These are phyloP conservation scores for Ogataea parapolymorpha DNA, from an alignment of 805 yeast genomes.

Conservation along the genomic window DNA sequence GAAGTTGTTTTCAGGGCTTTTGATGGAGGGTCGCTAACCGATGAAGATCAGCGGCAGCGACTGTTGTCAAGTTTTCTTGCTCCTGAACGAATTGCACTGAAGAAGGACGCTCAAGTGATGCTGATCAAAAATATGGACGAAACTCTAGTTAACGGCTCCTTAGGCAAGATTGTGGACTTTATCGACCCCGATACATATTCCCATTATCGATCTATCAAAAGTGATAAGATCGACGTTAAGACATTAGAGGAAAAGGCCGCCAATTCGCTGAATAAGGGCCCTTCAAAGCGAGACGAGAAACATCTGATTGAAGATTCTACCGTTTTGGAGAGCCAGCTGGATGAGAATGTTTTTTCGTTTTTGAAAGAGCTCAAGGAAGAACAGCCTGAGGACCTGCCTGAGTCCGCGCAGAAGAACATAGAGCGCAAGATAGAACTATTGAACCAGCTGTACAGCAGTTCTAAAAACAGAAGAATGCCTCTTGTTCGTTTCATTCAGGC, in stretches of 20 bases:
- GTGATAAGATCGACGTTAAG: constrained; percentile 8
- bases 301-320: constrained; percentile 20
- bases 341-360: constrained; percentile 50
- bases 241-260: constrained; percentile 23
- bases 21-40: constrained; percentile 51
- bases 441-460: constrained; percentile 40
- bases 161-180: constrained; percentile 56
- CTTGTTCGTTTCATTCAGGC: constrained; percentile 71
- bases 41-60: constrained; percentile 40
- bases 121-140: constrained; percentile 73
- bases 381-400: constrained; percentile 12
- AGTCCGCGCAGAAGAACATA: constrained; percentile 30
- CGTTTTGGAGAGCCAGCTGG: constrained; percentile 29
- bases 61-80: constrained; percentile 60
- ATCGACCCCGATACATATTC: constrained; percentile 48
- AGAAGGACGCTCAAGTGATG: constrained; percentile 80
- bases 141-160: constrained; percentile 70
- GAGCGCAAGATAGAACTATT: constrained; percentile 47
- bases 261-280: constrained; percentile 10
- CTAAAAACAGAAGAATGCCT: constrained; percentile 56
- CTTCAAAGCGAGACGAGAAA: constrained; percentile 16
- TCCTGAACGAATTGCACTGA: constrained; percentile 52
- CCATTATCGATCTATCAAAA: constrained; percentile 31
- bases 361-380: constrained; percentile 26
- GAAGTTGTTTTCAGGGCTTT: constrained; percentile 42